phyloP scores from a whole-genome alignment of 1,139 yeast genomes.

The Groenewaldozyma auringiensis region DNA sequence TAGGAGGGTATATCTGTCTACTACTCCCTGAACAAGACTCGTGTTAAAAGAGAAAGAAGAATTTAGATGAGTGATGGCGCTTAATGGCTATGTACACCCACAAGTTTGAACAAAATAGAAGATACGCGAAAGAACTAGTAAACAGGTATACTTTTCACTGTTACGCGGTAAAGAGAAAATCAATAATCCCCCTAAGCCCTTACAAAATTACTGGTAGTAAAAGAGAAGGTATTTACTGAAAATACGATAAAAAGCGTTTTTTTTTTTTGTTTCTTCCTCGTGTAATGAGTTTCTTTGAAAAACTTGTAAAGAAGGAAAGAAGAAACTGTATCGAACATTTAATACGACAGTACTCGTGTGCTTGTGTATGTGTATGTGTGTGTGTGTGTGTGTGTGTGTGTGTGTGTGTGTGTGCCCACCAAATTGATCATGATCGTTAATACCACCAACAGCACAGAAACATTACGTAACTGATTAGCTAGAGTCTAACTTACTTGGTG shows the following conservation, averaged over 20 bases:
- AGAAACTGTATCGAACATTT: conserved; percentile 1
- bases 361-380: too few species aligned
- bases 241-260: neutral
- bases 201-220: neutral
- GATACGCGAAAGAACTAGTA: neutral
- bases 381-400: too few species aligned
- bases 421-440: too few species aligned
- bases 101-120: neutral
- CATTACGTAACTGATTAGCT: too few species aligned
- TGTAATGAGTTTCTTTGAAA: neutral
- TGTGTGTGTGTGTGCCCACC: too few species aligned
- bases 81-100: neutral
- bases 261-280: neutral
- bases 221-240: neutral
- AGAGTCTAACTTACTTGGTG: too few species aligned
- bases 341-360: conserved; percentile 3
- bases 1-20: too few species aligned
- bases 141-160: neutral
- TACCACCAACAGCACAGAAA: too few species aligned
- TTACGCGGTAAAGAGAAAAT: neutral
- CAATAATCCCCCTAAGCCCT: neutral
- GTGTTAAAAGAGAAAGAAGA: neutral
- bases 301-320: neutral
- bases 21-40: neutral
- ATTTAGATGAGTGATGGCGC: neutral